Evolutionary conservation across 495 filamentous ascomycete genomes (phyloP), one percentile per base, ranked within the genome.

Genomic region (Talaromyces stipitatus): DNA sequence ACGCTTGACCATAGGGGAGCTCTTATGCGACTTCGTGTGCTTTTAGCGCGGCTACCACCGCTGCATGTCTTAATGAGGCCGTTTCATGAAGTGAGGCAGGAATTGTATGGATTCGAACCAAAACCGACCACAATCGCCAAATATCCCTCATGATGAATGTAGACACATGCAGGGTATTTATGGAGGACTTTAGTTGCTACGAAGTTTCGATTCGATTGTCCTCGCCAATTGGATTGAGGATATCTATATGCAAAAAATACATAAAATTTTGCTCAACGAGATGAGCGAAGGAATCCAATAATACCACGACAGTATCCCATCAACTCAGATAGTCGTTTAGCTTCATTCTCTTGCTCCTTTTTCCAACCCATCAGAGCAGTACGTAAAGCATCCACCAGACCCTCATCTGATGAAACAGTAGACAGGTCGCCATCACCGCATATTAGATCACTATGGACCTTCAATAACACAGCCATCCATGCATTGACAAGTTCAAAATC

Each of bases 401-500:
- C 33, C 61, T 67, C 67, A 80, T 74, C 55, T 76, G 64, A 58
- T 62, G 68, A 66, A 79, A 72, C 54, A 74, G 64, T 57, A 7
- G 45, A 48, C 24, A 26, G 24, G 57, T 70, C 66, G 70, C 73
- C 69, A 58, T 78, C 75, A 26, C 69, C 60, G 2, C 67, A 67
- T 9, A 87, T 69, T 11, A 78, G 70, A 56, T 86, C 85, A 8
- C 78, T 79, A 70, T 97, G 91, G 32, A 92, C 67, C 50, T 85
- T 81, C 55, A 98, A 62, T 62, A 97, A 94, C 0, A 97, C 91
- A 14, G 85, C 82, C 88, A 98, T 96, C 94, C 95, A 98, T 9
- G 90, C 90, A 71, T 96, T 91, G 38, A 89, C 85, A 48, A 98
- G 78, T 66, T 98, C 94, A 68, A 92, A 98, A 72, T 98, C 94